Conservation (phyloP, 73 alveolate genomes). For the Paramecium tetraurelia region DNA sequence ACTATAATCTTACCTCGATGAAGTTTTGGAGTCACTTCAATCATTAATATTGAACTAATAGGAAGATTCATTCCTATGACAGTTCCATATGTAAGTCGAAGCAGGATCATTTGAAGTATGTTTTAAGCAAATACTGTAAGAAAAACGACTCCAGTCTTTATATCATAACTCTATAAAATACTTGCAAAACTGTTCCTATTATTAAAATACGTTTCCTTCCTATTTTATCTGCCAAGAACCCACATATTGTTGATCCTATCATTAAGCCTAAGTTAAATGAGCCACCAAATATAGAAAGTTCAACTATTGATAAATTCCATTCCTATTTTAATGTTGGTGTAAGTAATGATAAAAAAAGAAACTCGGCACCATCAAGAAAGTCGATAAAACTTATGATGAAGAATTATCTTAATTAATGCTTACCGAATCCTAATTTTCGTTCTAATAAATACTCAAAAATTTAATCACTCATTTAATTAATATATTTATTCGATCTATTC, state of each 20-base stretch:
- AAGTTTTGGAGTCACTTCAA: slow-evolving; percentile 41
- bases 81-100: slow-evolving; percentile 39
- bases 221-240: slow-evolving; percentile 28
- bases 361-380: slow-evolving; percentile 53
- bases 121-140: slow-evolving; percentile 22
- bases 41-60: slow-evolving; percentile 41
- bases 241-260: slow-evolving; percentile 40
- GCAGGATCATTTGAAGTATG: neutral
- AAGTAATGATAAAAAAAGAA: neutral
- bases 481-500: neutral
- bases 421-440: slow-evolving; percentile 3
- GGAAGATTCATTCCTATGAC: slow-evolving; percentile 57
- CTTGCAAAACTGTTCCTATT: neutral
- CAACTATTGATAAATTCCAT: neutral
- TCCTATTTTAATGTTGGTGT: slow-evolving; percentile 11
- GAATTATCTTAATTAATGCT: neutral
- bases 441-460: slow-evolving; percentile 31
- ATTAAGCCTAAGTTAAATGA: slow-evolving; percentile 17
- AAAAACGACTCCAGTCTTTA: neutral
- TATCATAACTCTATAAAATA: neutral
- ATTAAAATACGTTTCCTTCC: slow-evolving; percentile 46
- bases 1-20: slow-evolving; percentile 32
- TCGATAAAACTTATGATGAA: neutral
- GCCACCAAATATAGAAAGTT: neutral
- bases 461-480: neutral